Evolutionary conservation across 345 rosid genomes (phyloP), one percentile per base, ranked within the genome.

Genomic region (Linum usitatissimum): DNA sequence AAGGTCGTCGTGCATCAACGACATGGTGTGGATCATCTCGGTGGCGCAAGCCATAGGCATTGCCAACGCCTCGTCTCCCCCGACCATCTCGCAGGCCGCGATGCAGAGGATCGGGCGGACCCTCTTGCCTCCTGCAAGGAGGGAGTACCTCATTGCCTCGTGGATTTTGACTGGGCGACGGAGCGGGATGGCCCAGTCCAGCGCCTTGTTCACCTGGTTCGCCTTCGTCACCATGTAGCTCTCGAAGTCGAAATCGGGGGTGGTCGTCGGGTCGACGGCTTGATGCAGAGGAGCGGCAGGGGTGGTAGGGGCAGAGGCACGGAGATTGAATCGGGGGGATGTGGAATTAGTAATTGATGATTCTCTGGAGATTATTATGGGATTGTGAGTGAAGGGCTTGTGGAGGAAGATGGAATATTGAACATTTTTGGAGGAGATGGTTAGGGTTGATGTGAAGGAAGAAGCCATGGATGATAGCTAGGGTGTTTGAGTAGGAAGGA

Each of bases 41-140:
- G 30, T 23, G 28, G 58, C 58, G 58, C 58, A 55, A 18, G 58
- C 58, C 28, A n/a, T 23, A 5, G 58, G 58, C 21, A 55, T n/a
- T 6, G 58, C 58, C 5, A n/a, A 3, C 19, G 58, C 15, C 58
- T 55, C 21, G 58, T 15, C 14, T 5, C 58, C 58, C 1, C 58
- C 58, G 28, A 55, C 58, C 28, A 55, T 55, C 58, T 55, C 58
- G 20, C 58, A 55, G 58, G 58, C 58, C 28, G 58, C 58, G 30
- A 55, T n/a, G 58, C 58, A 55, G 58, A 55, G 58, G 10, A 55
- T 28, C 5, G 58, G 58, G 10, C 58, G 58, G 58, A 55, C 58
- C 19, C 58, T 17, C 58, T 55, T 55, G 28, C 58, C 61, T 5
- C 61, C 61, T n/a, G 61, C 61, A 6, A 58, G 61, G n/a, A 58